phyloP scores from a whole-genome alignment of 2,329 filamentous ascomycete species.

The Exophiala alcalophila region DNA sequence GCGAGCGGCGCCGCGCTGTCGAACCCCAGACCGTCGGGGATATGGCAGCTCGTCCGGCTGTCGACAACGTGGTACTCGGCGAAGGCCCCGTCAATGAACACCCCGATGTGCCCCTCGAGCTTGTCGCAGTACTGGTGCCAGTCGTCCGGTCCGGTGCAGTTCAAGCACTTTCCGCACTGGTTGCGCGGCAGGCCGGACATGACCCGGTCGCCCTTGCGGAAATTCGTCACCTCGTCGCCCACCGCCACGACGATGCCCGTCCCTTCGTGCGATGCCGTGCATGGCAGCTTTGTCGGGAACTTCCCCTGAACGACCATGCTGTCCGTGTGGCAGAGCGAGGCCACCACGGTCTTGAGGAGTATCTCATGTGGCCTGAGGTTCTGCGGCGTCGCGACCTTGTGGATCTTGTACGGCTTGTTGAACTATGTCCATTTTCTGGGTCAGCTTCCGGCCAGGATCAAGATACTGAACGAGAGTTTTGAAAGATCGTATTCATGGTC shows the following conservation, averaged over 20 bases:
- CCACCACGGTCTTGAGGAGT: constrained; percentile 59
- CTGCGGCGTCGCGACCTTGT: constrained; percentile 49
- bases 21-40: constrained; percentile 52
- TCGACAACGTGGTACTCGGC: constrained; percentile 57
- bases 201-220: constrained; percentile 53
- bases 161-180: constrained; percentile 52
- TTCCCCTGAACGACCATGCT: constrained; percentile 53
- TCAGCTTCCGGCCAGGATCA: background rate
- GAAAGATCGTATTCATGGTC: background rate
- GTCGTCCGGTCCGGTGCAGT: constrained; percentile 50
- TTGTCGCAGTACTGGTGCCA: constrained; percentile 53
- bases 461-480: too few species aligned
- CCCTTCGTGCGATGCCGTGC: constrained; percentile 58
- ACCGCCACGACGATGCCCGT: constrained; percentile 53
- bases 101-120: constrained; percentile 48
- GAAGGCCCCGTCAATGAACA: constrained; percentile 53
- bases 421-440: constrained; percentile 13
- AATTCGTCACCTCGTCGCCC: constrained; percentile 43
- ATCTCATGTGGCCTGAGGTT: constrained; percentile 52
- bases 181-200: constrained; percentile 56
- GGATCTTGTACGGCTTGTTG: constrained; percentile 56
- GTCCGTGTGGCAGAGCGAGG: constrained; percentile 63
- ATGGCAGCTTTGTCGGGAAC: constrained; percentile 50
- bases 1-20: constrained; percentile 55
- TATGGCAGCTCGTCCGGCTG: constrained; percentile 42